Evolutionary conservation across 2,329 filamentous ascomycete species (phyloP), one percentile per base, ranked within the genome.

Genomic region (Botryotinia narcissicola): DNA sequence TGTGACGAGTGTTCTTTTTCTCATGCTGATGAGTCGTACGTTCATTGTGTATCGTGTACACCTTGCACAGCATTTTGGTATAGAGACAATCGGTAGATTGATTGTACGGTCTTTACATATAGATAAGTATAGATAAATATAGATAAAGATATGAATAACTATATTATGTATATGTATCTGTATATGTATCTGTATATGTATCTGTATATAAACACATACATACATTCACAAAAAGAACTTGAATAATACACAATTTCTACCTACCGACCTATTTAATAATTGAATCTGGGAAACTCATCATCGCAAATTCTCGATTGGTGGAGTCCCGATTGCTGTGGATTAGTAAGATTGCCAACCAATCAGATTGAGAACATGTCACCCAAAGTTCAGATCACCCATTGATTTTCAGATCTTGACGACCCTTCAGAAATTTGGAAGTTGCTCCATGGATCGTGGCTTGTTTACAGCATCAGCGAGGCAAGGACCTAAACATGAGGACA

Each of bases 331-430:
- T 9, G 14, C 14, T 4, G 16, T n/a, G 16, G 29, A 63, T 46
- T 40, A 32, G n/a, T 22, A 40, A 20, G 9, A 9, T 20, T 4
- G 0, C 16, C 1, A 14, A 16, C 66, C 66, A 68, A 68, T 68
- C 48, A 68, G 1, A 42, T 18, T 0, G 4, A 42, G 9, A n/a
- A 22, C 1, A 16, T 32, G 35, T 10, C 3, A 25, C 5, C 35
- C 4, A 8, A 8, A 29, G 29, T 4, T 32, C n/a, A 71, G 70
- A 71, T 71, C 60, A 0, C 37, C 46, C 60, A n/a, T 44, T n/a
- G 20, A 67, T 32, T 67, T 44, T 72, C 60, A 72, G 70, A 72
- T 72, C 70, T 66, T 46, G 16, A 32, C n/a, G 14, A 37, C 60
- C 54, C n/a, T 70, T 22, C 16, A 48, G 54, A 16, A 60, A 35